Evolutionary conservation across 2,329 filamentous ascomycete genomes (phyloP).

Genomic region (Cladophialophora bantiana): DNA sequence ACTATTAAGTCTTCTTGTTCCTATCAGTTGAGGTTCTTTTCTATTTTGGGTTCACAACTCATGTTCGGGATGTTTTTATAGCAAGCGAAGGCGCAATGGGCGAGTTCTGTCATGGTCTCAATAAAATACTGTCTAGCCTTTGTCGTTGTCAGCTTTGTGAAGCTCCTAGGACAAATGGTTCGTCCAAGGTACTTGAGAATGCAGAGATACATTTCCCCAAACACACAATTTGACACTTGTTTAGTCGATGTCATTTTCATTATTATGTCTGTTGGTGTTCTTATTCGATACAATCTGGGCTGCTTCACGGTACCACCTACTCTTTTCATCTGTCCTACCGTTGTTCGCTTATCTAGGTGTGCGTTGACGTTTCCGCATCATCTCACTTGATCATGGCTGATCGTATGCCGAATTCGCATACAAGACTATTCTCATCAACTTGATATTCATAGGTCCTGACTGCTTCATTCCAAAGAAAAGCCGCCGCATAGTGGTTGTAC

Average conservation of each 20-base stretch:
- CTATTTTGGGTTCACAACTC: neutral
- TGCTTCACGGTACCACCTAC: neutral
- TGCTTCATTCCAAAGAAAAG: neutral
- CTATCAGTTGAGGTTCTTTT: neutral
- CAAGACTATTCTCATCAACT: neutral
- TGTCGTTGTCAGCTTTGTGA: neutral
- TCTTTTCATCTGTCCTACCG: neutral
- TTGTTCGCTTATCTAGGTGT: neutral
- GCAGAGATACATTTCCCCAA: conserved; percentile 1
- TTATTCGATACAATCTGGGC: neutral
- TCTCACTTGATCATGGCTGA: neutral
- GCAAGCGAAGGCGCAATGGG: conserved; percentile 26
- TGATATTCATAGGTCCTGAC: neutral
- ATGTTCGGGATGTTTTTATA: conserved; percentile 17
- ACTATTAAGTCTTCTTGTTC: neutral
- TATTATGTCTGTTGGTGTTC: neutral
- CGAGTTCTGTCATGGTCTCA: neutral
- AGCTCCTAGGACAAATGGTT: neutral
- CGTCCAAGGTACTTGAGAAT: neutral
- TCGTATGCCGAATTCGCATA: neutral
- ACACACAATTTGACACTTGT: neutral
- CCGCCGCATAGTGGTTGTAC: neutral
- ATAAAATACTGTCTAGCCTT: neutral
- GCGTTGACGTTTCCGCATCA: neutral
- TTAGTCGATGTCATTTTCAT: neutral